Evolutionary conservation across 108 stramenopile genomes (phyloP), one percentile per base, ranked within the genome.

Genomic region (Parietichytrium sp.): DNA sequence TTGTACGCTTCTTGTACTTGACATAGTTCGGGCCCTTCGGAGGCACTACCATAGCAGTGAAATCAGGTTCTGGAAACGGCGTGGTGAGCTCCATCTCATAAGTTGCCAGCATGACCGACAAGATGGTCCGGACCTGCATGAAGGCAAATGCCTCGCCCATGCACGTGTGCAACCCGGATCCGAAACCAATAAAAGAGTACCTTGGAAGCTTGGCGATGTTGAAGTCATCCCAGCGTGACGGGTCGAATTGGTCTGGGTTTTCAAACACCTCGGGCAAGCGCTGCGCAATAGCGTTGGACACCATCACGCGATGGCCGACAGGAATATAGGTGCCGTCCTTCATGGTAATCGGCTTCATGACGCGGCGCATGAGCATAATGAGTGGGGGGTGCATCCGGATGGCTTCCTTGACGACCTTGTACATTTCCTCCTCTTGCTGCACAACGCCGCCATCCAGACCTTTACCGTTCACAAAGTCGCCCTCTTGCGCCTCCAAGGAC

Each of bases 61-160:
- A 99, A 87, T 96, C 93, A 79, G 94, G 84, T 52, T 91, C 90
- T 6, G 98, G 98, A 78, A 98, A 78, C 48, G 85, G 83, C n/a
- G 89, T 82, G 49, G 93, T 90, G 50, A 81, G 52, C 80, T 95
- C 93, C 61, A 99, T 80, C 72, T 96, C 93, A 84, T 92, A 99
- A 52, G 96, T 92, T 15, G 95, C 91, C 48, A 98, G 90, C 36
- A 99, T 83, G 27, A 96, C 88, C 55, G 94, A 93, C 49, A 99
- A 33, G 87, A 99, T 93, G n/a, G 96, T 97, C 91, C 98, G 98
- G 55, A 98, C 96, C 91, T 99, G 98, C 33, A 98, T 80, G 83
- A 91, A 95, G n/a, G 92, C 98, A 89, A 99, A 99, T 83, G 94
- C 92, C 89, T 98, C 96, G 53, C 98, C 98, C 94, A 97, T 96